Base-by-base conservation (phyloP, 495 filamentous ascomycete genomes). In the Pyronema domesticum region DNA sequence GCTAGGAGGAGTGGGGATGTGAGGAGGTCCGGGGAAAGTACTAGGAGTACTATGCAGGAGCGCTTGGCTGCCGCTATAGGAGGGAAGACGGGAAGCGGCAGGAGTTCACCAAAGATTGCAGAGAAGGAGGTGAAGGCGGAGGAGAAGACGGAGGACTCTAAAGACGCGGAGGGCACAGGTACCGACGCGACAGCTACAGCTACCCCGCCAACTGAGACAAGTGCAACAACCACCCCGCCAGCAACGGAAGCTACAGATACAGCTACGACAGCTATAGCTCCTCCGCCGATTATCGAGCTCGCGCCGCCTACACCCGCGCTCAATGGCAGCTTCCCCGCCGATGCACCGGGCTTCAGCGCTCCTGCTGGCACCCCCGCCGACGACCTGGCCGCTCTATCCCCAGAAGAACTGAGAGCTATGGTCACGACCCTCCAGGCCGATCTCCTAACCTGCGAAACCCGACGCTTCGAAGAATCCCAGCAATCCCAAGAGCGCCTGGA, bases 401-500 rank as follows among this genome's bases (percentile, higher is more conserved):
- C 19, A 6, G 62, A 57, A 19, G 62, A 65, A 46, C 57, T 70
- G n/a, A 58, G 65, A 34, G 44, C 50, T 7, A 64, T 64, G 8
- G 61, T 67, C 37, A 14, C 46, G 1, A 40, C 53, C 40, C 55
- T 68, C 51, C 37, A 51, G 46, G 34, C 49, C 44, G 39, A 55
- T 57, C 40, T 67, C 9, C 53, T 58, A 9, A 51, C 59, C 18
- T 59, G 62, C 33, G 55, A 76, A 69, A 58, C 75, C 72, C 58
- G 69, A 73, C 54, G 78, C 73, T 45, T 74, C 69, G 19, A 78
- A 71, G 62, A 68, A 67, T 51, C 54, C 17, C 18, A 58, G 54
- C 10, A 51, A 37, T 51, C 65, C 55, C 76, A 89, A 10, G 91
- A 95, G 68, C 80, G 85, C 3, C 94, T 96, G 39, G 91, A 96